A percentile compares a stretch with the other conserved stretches of the same genome.
These are phyloP conservation scores for Arachis stenosperma DNA, from an alignment of 306 rosid genomes.

Conservation along the genomic window DNA sequence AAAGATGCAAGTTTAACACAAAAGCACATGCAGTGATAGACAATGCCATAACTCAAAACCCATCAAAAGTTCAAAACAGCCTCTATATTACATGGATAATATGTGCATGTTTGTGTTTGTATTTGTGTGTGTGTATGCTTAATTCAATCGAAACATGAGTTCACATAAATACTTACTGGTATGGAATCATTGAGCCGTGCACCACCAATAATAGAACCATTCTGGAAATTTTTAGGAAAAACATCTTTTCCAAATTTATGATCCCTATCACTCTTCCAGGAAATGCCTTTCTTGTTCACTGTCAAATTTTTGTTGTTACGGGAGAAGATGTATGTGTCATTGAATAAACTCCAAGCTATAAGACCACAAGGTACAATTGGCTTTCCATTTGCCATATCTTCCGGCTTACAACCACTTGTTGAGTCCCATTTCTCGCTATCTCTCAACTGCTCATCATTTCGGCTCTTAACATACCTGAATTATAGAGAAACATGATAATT, in stretches of 20 bases:
- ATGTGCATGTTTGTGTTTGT: no score
- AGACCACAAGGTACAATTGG: conserved; percentile 93
- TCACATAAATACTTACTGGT: conserved; percentile 59
- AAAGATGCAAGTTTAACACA: conserved; percentile 1
- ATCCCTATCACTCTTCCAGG: conserved; percentile 95
- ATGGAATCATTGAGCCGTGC: conserved; percentile 13
- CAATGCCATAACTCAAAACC: background rate
- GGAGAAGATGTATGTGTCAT: conserved; percentile 79
- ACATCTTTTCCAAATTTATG: conserved; percentile 88
- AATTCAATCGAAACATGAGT: conserved; percentile 27
- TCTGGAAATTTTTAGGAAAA: conserved; percentile 88
- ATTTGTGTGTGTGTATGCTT: background rate
- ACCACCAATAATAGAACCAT: conserved; percentile 69
- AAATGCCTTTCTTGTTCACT: conserved; percentile 73
- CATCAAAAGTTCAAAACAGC: conserved; percentile 12
- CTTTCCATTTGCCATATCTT: conserved; percentile 43
- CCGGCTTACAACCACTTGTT: conserved; percentile 67
- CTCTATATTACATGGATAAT: background rate
- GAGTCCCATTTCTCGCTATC: conserved; percentile 26
- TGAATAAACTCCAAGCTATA: conserved; percentile 97
- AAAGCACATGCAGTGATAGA: background rate
- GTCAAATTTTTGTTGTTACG: conserved; percentile 39
- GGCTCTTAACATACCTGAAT: conserved; percentile 90
- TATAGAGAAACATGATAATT: background rate
- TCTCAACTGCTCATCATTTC: conserved; percentile 85